Percentiles rank a stretch among this genome's conserved stretches.
These are phyloP conservation scores for Paratrypanosoma confusum DNA, from an alignment of 208 protist genomes.

Conservation along the genomic window DNA sequence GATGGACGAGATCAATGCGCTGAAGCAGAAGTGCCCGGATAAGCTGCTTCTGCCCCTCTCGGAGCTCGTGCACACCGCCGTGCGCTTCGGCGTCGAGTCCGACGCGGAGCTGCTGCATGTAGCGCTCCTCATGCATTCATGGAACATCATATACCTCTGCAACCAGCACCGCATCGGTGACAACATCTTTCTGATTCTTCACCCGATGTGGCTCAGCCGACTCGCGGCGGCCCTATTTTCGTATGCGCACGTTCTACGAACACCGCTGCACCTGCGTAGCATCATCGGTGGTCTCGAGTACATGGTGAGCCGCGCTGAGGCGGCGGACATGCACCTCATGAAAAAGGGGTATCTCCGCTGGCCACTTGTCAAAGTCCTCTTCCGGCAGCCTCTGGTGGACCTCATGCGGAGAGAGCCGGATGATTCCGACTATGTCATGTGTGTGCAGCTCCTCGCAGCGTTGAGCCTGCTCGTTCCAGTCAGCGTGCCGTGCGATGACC, in stretches of 20 bases:
- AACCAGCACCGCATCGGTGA: conserved; percentile 47
- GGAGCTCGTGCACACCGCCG: conserved; percentile 60
- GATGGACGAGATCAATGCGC: conserved; percentile 37
- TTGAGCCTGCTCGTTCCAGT: conserved; percentile 69
- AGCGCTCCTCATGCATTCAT: conserved; percentile 72
- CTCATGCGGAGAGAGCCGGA: conserved; percentile 41
- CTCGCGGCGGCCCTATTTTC: conserved; percentile 74
- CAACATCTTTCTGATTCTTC: conserved; percentile 63
- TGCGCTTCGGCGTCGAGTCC: conserved; percentile 52
- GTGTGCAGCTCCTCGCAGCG: conserved; percentile 56
- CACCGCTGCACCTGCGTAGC: conserved; percentile 69
- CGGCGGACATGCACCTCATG: conserved; percentile 64
- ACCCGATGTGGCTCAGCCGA: conserved; percentile 68
- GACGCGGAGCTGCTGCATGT: conserved; percentile 63
- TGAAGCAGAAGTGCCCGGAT: conserved; percentile 37
- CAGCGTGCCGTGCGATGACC: conserved; percentile 50
- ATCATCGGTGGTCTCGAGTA: conserved; percentile 82
- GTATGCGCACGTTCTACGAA: conserved; percentile 74
- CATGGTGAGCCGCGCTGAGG: conserved; percentile 52
- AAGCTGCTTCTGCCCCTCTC: conserved; percentile 72
- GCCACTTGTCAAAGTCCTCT: conserved; percentile 67
- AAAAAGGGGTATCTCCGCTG: conserved; percentile 62
- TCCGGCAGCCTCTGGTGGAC: conserved; percentile 41
- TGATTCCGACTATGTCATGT: conserved; percentile 72
- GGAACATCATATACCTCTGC: conserved; percentile 79